phyloP scores from a whole-genome alignment of 192 early-diverging fungal genomes.

The Podila epigama region DNA sequence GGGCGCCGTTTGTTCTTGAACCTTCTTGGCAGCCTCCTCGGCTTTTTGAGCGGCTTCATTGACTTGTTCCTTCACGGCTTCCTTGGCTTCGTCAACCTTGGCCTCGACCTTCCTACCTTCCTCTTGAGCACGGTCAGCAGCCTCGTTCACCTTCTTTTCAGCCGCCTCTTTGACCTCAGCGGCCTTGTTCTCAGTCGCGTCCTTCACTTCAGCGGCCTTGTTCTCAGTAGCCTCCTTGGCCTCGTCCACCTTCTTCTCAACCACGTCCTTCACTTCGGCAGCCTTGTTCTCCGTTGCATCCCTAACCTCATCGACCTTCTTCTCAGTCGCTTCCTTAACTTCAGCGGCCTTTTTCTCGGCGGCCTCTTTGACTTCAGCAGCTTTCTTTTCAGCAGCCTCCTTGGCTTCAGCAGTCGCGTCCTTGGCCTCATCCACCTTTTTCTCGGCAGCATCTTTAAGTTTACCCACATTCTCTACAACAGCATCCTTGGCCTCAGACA shows the following conservation, averaged over 20 bases:
- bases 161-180: not conserved
- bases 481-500: not conserved
- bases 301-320: not conserved
- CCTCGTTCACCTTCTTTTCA: not conserved
- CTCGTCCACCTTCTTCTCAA: no score
- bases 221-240: no score
- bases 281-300: not conserved
- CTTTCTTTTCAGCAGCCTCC: not conserved
- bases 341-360: not conserved
- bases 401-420: not conserved
- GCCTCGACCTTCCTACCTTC: no score
- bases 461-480: not conserved
- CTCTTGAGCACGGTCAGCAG: not conserved
- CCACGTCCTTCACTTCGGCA: no score
- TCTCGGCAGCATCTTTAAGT: not conserved
- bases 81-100: not conserved
- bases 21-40: not conserved
- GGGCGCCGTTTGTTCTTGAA: not conserved
- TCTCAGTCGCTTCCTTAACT: not conserved
- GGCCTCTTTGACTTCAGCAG: not conserved
- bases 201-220: no score
- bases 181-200: not conserved
- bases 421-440: not conserved
- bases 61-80: not conserved
- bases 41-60: not conserved